These are phyloP conservation scores for Cryptosporidium meleagridis DNA, from an alignment of 169 alveolate genomes.

Conservation along the genomic window DNA sequence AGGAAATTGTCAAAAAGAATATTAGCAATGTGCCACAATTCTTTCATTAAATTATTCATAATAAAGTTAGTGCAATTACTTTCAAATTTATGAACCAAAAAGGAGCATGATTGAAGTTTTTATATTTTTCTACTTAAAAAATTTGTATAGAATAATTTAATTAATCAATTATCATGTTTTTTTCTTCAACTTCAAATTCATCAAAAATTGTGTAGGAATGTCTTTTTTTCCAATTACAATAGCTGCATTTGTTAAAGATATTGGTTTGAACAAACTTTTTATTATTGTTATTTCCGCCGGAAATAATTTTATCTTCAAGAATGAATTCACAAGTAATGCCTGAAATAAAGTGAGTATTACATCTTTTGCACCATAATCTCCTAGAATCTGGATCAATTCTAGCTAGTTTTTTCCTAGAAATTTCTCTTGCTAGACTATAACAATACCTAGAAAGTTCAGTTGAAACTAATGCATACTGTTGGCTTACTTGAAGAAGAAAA, in stretches of 20 bases:
- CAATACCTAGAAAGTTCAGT: slow-evolving; percentile 33
- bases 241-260: not conserved
- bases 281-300: not conserved
- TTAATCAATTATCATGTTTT: no score
- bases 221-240: slow-evolving; percentile 8
- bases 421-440: slow-evolving; percentile 7
- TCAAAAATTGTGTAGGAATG: not conserved
- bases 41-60: no score
- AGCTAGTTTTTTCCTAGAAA: slow-evolving; percentile 33
- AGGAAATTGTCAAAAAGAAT: no score
- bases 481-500: slow-evolving; percentile 15
- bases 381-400: slow-evolving; percentile 20
- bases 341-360: slow-evolving; percentile 9
- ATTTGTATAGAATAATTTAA: no score
- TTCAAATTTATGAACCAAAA: not conserved
- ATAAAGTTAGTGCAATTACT: no score
- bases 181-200: not conserved
- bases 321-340: slow-evolving; percentile 12
- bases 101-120: no score
- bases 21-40: not conserved
- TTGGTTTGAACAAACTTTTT: not conserved
- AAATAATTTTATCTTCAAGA: not conserved
- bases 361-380: slow-evolving; percentile 28
- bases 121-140: no score
- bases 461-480: slow-evolving; percentile 19